Conservation (phyloP, 495 filamentous ascomycete species). For the Aspergillus ellipticus region DNA sequence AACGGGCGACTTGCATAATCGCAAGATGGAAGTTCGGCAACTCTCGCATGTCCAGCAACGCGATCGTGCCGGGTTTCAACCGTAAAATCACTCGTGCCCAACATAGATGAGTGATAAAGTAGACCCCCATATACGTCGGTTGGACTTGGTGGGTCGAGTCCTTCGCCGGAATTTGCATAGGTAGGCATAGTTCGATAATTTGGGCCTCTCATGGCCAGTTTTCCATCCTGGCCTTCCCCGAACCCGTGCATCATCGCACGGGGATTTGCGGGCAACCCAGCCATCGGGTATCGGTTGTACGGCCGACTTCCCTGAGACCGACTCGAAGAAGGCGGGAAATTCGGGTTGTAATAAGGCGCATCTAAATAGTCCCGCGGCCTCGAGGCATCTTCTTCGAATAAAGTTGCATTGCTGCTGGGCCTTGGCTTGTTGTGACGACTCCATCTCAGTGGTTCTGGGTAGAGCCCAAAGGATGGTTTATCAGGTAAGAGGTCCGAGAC, state of each 20-base stretch:
- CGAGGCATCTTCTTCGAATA: conserved; percentile 38
- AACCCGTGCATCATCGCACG: conserved; percentile 33
- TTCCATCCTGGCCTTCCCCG: conserved; percentile 14
- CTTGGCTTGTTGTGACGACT: conserved; percentile 26
- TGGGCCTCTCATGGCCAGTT: conserved; percentile 2
- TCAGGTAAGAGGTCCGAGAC: conserved; percentile 31
- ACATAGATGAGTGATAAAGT: not conserved
- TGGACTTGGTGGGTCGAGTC: conserved; percentile 6
- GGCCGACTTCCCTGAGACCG: conserved; percentile 8
- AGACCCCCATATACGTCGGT: conserved; percentile 1
- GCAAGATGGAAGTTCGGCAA: conserved; percentile 7
- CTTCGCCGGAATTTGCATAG: conserved; percentile 9
- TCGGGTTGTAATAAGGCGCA: conserved; percentile 5
- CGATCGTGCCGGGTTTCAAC: conserved; percentile 16
- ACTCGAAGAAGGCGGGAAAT: not conserved
- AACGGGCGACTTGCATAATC: conserved; percentile 6
- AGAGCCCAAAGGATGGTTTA: conserved; percentile 22
- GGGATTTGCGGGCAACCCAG: conserved; percentile 39
- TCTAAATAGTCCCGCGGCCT: conserved; percentile 14
- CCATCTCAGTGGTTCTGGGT: conserved; percentile 37
- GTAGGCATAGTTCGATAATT: conserved; percentile 10
- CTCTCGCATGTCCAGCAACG: conserved; percentile 8
- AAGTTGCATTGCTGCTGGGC: conserved; percentile 31
- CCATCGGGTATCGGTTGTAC: conserved; percentile 11
- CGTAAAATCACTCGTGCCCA: conserved; percentile 9